Conservation (phyloP, 108 stramenopile genomes). For the Nitzschia sp. region DNA sequence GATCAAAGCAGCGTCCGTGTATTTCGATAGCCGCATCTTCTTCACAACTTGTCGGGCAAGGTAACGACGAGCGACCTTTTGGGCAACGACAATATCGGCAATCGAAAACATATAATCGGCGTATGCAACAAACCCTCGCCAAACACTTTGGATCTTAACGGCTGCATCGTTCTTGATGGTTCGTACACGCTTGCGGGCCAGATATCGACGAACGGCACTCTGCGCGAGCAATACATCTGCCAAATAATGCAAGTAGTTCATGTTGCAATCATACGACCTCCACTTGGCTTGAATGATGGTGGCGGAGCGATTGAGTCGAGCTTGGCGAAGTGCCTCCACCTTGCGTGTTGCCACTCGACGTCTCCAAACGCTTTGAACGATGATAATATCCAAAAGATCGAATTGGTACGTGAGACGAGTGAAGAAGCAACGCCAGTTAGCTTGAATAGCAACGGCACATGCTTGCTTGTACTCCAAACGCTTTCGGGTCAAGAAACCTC, state of each 20-base stretch:
- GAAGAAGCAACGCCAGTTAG: slow-evolving; percentile 49
- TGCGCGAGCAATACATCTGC: slow-evolving; percentile 74
- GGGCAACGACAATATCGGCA: slow-evolving; percentile 57
- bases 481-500: slow-evolving; percentile 42
- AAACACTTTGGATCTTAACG: slow-evolving; percentile 43
- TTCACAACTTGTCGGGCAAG: slow-evolving; percentile 21
- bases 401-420: slow-evolving; percentile 52
- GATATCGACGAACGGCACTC: slow-evolving; percentile 61
- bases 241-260: slow-evolving; percentile 71
- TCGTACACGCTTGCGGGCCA: slow-evolving; percentile 22
- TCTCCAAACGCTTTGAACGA: slow-evolving; percentile 54
- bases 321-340: neutral
- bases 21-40: neutral
- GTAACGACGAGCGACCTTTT: slow-evolving; percentile 58
- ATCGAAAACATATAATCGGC: slow-evolving; percentile 50
- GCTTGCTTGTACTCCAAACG: slow-evolving; percentile 14
- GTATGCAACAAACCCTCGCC: slow-evolving; percentile 49
- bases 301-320: slow-evolving; percentile 30
- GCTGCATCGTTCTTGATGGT: slow-evolving; percentile 30
- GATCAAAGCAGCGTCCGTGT: slow-evolving; percentile 27
- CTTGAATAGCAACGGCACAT: slow-evolving; percentile 53
- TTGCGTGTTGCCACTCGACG: slow-evolving; percentile 25
- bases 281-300: slow-evolving; percentile 45
- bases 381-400: slow-evolving; percentile 58
- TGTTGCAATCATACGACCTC: slow-evolving; percentile 58